A percentile compares a stretch with the other conserved stretches of the same genome.
phyloP scores from a whole-genome alignment of 2,329 filamentous ascomycete species.

The Talaromyces sp. region DNA sequence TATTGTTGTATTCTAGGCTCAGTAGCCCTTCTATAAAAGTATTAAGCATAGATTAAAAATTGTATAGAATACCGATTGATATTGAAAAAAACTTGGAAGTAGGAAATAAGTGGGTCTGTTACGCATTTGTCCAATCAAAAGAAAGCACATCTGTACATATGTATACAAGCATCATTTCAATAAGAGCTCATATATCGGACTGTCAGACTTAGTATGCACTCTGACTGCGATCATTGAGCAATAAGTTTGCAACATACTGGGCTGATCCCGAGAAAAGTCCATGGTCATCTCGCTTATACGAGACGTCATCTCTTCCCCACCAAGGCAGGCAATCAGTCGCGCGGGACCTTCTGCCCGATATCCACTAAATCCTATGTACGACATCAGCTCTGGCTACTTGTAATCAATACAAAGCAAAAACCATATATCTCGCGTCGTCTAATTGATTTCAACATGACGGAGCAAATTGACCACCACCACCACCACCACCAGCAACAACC shows the following conservation, averaged over 20 bases:
- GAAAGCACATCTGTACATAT: not conserved
- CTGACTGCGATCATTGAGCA: not conserved
- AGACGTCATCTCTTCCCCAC: not conserved
- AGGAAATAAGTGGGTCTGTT: not conserved
- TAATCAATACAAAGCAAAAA: not conserved
- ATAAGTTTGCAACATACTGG: not conserved
- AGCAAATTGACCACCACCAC: conserved; percentile 12
- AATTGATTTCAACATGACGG: conserved; percentile 10
- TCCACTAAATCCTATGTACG: not conserved
- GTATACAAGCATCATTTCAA: too few species aligned
- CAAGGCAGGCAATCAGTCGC: not conserved
- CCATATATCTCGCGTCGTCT: too few species aligned
- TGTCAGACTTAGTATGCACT: not conserved
- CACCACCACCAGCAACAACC: conserved; percentile 2
- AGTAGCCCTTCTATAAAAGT: not conserved
- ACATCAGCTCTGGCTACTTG: not conserved
- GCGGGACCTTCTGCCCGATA: not conserved
- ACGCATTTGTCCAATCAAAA: not conserved
- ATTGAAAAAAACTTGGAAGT: not conserved
- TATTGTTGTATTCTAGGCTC: not conserved
- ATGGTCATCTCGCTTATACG: not conserved
- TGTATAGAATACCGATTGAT: not conserved
- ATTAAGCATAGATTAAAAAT: not conserved
- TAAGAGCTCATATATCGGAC: not conserved
- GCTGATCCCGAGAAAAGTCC: not conserved